These are phyloP conservation scores for Sclerotiophoma versabilis DNA, from an alignment of 2,329 filamentous ascomycete species.

Conservation along the genomic window DNA sequence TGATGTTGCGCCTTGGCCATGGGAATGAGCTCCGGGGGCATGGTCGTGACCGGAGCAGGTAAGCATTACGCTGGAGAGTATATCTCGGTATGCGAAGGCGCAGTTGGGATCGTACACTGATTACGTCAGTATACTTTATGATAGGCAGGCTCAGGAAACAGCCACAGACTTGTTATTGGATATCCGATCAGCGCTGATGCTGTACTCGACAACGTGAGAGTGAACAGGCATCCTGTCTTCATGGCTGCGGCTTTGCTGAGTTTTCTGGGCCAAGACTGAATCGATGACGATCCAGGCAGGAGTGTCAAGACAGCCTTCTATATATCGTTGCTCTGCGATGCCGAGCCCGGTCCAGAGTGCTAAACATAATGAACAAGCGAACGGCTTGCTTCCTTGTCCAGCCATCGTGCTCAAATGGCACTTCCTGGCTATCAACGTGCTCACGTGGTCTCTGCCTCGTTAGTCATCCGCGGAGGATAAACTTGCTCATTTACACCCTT, in stretches of 20 bases:
- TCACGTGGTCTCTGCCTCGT: neutral
- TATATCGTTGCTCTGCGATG: neutral
- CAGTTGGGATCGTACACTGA: slow-evolving; percentile 22
- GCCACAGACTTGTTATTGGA: slow-evolving; percentile 5
- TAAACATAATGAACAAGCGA: neutral
- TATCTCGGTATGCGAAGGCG: slow-evolving; percentile 30
- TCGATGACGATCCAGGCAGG: neutral
- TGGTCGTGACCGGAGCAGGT: slow-evolving; percentile 24
- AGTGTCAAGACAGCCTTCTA: neutral
- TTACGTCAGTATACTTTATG: neutral
- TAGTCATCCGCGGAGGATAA: neutral
- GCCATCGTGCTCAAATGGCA: slow-evolving; percentile 6
- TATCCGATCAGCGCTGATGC: slow-evolving; percentile 11
- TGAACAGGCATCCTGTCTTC: neutral
- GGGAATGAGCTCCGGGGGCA: slow-evolving; percentile 4
- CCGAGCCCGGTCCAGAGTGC: neutral
- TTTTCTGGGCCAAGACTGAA: neutral
- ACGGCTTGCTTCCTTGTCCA: neutral
- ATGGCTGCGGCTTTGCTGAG: neutral
- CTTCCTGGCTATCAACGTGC: neutral
- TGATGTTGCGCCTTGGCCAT: slow-evolving; percentile 20
- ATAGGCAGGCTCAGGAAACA: neutral
- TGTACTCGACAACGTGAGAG: neutral
- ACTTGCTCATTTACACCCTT: slow-evolving; percentile 5
- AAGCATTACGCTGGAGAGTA: slow-evolving; percentile 23